Evolutionary conservation across 495 filamentous ascomycete species (phyloP), one percentile per base, ranked within the genome.

Genomic region (Neurospora sp.): DNA sequence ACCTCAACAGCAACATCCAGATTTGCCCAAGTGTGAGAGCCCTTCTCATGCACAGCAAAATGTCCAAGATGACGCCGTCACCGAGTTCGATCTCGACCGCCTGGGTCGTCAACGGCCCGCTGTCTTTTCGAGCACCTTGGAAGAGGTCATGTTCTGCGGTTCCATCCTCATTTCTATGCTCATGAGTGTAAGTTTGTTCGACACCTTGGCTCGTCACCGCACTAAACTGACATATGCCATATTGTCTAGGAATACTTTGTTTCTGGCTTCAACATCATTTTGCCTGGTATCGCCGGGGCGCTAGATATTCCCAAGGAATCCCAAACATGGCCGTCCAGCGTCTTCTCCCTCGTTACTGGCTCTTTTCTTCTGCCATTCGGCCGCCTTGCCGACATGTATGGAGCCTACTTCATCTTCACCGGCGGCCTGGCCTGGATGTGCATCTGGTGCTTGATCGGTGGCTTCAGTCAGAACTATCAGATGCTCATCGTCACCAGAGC

Each of bases 231-330:
- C 75, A 70, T 8, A 44, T 10, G 8, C 8, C 41, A 74, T 42
- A 39, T 66, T 71, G n/a, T 12, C 40, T 73, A 85, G 85, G 89
- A 96, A 83, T 97, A 93, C 81, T 94, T 93, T 78, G 90, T 95
- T 42, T 93, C 91, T 53, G 94, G 94, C 66, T 97, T 94, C 80
- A 95, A 92, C 76, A 88, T 96, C 74, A 85, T 97, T 70, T 81
- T 94, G 2, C 94, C 94, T 10, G 88, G 88, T 0, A 76, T 97
- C 11, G 82, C 88, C 37, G 76, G 80, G 18, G 85, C 89, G 27
- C 84, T 96, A 4, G 61, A 88, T 11, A 93, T 96, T 44, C 89
- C 92, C 0, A 76, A 84, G 14, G 82, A 85, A 3, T 87, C 89
- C 1, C 84, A 85, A 7, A 93, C 91, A 37, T 97, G 94, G 94